A percentile compares a stretch with the other conserved stretches of the same genome.
Conservation (phyloP, 805 yeast genomes). For the Candida coquimbonensis region DNA sequence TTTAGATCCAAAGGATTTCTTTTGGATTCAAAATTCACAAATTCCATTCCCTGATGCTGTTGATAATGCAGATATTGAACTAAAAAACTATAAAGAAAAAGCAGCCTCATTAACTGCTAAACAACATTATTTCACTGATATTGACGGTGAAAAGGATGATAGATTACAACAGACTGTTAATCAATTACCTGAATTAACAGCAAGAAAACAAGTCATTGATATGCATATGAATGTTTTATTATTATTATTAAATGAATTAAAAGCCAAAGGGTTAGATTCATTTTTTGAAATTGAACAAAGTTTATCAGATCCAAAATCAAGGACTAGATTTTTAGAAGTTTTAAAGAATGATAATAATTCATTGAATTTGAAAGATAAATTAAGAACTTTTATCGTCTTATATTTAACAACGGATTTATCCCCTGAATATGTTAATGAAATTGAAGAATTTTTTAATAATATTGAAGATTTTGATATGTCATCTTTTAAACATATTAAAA, state of each 20-base stretch:
- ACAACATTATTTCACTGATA: conserved; percentile 67
- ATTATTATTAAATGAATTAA: conserved; percentile 71
- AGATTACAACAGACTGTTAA: conserved; percentile 79
- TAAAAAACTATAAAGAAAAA: conserved; percentile 74
- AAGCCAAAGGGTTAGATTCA: conserved; percentile 80
- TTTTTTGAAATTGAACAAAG: conserved; percentile 93
- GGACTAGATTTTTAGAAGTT: conserved; percentile 53
- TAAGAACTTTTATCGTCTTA: conserved; percentile 82
- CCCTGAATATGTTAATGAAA: conserved; percentile 46
- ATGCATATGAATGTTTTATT: conserved; percentile 96
- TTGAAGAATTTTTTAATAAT: conserved; percentile 52
- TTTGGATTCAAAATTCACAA: conserved; percentile 80
- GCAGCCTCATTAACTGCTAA: conserved; percentile 79
- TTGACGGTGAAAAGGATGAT: conserved; percentile 52
- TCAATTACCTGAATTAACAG: conserved; percentile 86
- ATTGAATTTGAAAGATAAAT: conserved; percentile 70
- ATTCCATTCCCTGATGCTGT: conserved; percentile 99
- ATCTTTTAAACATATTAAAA: conserved; percentile 60
- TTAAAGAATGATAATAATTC: conserved; percentile 42
- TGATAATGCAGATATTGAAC: conserved; percentile 84
- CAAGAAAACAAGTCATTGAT: conserved; percentile 81
- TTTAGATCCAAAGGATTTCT: conserved; percentile 87
- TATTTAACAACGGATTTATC: conserved; percentile 47
- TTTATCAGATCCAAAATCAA: conserved; percentile 47
- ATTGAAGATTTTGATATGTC: conserved; percentile 53